Base-by-base conservation (phyloP, 1,139 yeast genomes). In the Kazachstania sp. region DNA sequence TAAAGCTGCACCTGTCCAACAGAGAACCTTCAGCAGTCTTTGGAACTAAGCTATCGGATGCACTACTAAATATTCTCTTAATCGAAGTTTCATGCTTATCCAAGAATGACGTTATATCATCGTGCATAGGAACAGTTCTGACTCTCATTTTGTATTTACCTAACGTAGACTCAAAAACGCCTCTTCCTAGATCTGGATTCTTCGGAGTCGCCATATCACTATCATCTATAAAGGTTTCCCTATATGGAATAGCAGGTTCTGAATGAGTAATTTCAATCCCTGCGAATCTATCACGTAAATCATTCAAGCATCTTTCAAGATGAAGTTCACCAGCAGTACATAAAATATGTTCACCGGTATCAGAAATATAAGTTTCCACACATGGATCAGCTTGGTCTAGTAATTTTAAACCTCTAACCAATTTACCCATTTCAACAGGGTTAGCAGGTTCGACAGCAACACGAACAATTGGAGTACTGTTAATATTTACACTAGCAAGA, bases 251-350 rank as follows among this genome's bases (percentile, higher is more conserved):
- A 23, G 86, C 95, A 0, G 98, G 98, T 58, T 86, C 86, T 36
- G 96, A 90, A 35, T 83, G 79, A 9, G 84, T 78, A 9, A 94
- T 82, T 47, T 87, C 96, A 55, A 90, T 79, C 26, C 90, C 90
- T 1, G 98, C 97, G 72, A 90, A 94, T 54, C 97, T 73, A 55
- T 88, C 97, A 49, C 78, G 81, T 59, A 90, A 70, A 68, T 90
- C 97, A 59, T 86, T 87, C 56, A 90, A 67, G 64, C 97, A 88
- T 63, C 97, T 76, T 61, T 90, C 97, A 47, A 90, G 71, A 68
- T 90, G 97, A 51, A 90, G 73, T 64, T 90, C 97, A 46, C 97
- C 97, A n/a, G 97, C 96, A 16, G 95, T 88, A 52, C 95, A 85
- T 57, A 90, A 72, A 55, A 90, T 87, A 58, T 85, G 85, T 65